Conservation (phyloP, 2,329 filamentous ascomycete genomes). For the Penicillium griseofulvum region DNA sequence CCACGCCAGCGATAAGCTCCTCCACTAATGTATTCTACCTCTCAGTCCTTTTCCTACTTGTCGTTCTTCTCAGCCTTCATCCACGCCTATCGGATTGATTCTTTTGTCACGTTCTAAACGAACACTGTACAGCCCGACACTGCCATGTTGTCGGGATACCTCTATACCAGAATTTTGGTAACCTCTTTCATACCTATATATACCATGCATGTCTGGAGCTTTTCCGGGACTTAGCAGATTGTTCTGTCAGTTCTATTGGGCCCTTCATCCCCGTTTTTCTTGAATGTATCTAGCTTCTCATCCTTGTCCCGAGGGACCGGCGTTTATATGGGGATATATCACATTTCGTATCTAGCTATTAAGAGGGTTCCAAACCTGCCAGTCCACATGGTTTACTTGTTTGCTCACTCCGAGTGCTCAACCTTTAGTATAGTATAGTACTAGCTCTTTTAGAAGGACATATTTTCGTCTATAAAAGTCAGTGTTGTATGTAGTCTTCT, state of each 20-base stretch:
- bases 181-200: constrained; percentile 13
- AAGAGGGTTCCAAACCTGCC: background rate
- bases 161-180: constrained; percentile 16
- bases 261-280: background rate
- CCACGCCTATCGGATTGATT: constrained; percentile 6
- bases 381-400: background rate
- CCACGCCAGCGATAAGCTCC: constrained; percentile 56
- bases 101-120: constrained; percentile 3
- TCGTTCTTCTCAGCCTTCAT: constrained; percentile 1
- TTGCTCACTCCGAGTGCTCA: background rate
- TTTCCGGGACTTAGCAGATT: background rate
- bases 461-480: background rate
- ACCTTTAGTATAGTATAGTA: background rate
- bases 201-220: constrained; percentile 8
- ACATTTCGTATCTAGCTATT: constrained; percentile 2
- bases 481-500: background rate
- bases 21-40: constrained; percentile 26
- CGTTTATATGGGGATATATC: constrained; percentile 12
- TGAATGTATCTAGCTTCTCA: constrained; percentile 8
- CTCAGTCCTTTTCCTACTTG: background rate
- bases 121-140: constrained; percentile 21
- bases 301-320: constrained; percentile 7
- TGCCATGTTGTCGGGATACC: background rate
- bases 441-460: background rate
- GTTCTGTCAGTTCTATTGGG: background rate